Evolutionary conservation across 73 alveolate species (phyloP), one percentile per base, ranked within the genome.

Genomic region (Symbiodinium natans): DNA sequence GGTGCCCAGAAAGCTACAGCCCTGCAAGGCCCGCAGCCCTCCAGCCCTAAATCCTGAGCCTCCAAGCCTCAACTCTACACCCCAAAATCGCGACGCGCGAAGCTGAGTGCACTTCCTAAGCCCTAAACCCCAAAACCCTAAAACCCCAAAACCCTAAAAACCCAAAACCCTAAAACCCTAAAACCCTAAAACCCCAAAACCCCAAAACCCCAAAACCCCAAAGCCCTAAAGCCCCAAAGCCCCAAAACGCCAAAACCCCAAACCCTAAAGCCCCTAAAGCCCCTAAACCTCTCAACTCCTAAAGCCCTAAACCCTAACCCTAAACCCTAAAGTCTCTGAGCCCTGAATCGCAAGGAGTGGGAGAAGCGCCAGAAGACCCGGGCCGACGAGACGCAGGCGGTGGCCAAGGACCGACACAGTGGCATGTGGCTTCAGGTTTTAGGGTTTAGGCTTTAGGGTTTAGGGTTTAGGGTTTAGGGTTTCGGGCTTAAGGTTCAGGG

Each of bases 321-420:
- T 15, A 8, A 56, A 21, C 39, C 75, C 0, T 25, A 4, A 5
- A 46, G 59, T 6, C 59, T 13, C 43, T 33, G 33, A 38, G 54
- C 34, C 23, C 41, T 83, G 25, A 31, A 2, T 7, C 59, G n/a
- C 8, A 38, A 89, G 96, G 96, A 92, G 92, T 92, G 98, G 98
- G 98, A 92, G 92, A 77, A 92, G 92, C 89, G 98, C 10, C 98
- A 92, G 83, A 92, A 92, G 92, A 92, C 98, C 40, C 98, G 98
- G 34, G 83, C 89, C 21, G 92, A 74, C 33, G 98, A 92, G 34
- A 92, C 92, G 27, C 83, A 75, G 42, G 40, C 98, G 34, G 98
- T 92, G 43, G n/a, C 92, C 98, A 92, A 92, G 98, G 95, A 11
- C 33, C 84, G 73, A 42, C 23, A 9, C 36, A 0, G 42, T 41